Conservation (phyloP, 1,284 basidiomycete species). For the Hypsizygus ulmarius region DNA sequence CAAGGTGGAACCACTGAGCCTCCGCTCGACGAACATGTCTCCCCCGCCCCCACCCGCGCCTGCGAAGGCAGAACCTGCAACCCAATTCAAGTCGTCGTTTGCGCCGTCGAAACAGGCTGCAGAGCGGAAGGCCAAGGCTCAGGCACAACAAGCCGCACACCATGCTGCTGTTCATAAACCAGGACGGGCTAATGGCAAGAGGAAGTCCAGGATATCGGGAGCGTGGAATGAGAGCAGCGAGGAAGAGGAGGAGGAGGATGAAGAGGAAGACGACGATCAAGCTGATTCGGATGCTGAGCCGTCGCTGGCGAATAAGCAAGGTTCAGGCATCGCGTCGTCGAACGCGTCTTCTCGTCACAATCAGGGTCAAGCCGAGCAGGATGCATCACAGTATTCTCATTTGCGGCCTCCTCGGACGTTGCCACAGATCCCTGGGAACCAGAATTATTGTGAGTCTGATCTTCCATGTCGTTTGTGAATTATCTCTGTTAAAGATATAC, state of each 20-base stretch:
- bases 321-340: slow-evolving; percentile 25
- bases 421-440: slow-evolving; percentile 42
- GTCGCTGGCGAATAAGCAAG: slow-evolving; percentile 33
- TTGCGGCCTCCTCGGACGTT: slow-evolving; percentile 42
- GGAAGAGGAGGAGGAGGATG: slow-evolving; percentile 80
- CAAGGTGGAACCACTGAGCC: slow-evolving; percentile 29
- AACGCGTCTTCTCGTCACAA: slow-evolving; percentile 25
- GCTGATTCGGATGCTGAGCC: slow-evolving; percentile 61
- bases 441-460: slow-evolving; percentile 29
- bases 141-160: slow-evolving; percentile 78
- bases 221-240: slow-evolving; percentile 78
- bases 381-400: slow-evolving; percentile 30
- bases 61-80: slow-evolving; percentile 22
- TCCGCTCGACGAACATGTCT: slow-evolving; percentile 20
- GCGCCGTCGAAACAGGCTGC: slow-evolving; percentile 78
- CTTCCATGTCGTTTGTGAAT: slow-evolving; percentile 1
- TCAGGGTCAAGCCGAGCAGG: slow-evolving; percentile 20
- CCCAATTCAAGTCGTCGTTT: slow-evolving; percentile 75
- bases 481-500: slow-evolving; percentile 12
- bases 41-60: slow-evolving; percentile 30
- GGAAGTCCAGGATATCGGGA: slow-evolving; percentile 44
- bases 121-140: slow-evolving; percentile 77
- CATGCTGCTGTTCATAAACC: slow-evolving; percentile 72
- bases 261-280: slow-evolving; percentile 77
- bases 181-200: slow-evolving; percentile 63